Evolutionary conservation across 176 grass and related monocot species (phyloP), one percentile per base, ranked within the genome.

Genomic region (Coix lacrymajobi): DNA sequence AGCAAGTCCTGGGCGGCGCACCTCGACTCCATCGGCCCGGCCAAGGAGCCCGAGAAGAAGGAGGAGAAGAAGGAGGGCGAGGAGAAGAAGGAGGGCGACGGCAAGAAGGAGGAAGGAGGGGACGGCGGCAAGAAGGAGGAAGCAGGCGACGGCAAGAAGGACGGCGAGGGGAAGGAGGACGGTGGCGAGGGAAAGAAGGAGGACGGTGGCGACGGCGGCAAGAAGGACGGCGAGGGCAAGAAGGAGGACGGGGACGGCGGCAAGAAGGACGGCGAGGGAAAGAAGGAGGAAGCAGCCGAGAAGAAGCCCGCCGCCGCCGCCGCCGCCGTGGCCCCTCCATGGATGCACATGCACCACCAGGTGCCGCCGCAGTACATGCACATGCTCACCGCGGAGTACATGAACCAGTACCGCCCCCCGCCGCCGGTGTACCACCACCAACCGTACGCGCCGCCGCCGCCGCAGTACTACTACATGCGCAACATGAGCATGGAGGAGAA

Each of bases 401-500:
- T 89, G 83, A 82, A 86, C 79, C 88, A 90, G 73, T 89, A 89
- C 72, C 83, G 66, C 30, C 82, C 49, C 11, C 57, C 34, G 43
- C 79, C 68, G 8, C 44, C 78, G 25, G 11, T 71, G 16, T 20
- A 54, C 0, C 34, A 54, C 0, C 33, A 51, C 0, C 84, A 92
- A 66, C 70, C 85, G 19, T 83, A 87, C 60, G 20, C 69, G 11
- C 26, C 57, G 60, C 26, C 26, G 40, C 76, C 69, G 45, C 58
- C 77, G 25, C 90, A 38, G 30, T 72, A 90, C 63, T 89, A 89
- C 48, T 95, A 92, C 79, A 48, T 83, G 8, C 81, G 85, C 3
- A 86, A 90, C 84, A 86, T 86, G 84, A 94, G 90, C 78, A 85
- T 86, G 66, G 92, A 97, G 62, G 95, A 97, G 80, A 97, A 97